Evolutionary conservation across 441 rosid genomes (phyloP).

Genomic region (Breynia disticha): DNA sequence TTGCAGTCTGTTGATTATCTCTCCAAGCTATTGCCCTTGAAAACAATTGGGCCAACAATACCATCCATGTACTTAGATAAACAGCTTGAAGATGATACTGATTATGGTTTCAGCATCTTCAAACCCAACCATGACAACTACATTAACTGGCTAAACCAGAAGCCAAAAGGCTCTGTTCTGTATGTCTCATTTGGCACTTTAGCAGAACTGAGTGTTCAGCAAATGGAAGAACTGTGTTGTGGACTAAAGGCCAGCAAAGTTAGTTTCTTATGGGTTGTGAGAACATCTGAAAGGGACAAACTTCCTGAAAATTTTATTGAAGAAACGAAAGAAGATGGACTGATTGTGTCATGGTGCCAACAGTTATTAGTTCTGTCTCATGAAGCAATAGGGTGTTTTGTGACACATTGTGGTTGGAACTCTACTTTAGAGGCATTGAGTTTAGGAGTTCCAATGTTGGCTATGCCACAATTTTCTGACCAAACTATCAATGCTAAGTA

Average conservation of each 20-base stretch:
- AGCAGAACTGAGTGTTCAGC: constrained; percentile 1
- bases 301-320: neutral
- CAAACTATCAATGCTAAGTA: constrained; percentile 41
- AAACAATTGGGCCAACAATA: constrained; percentile 3
- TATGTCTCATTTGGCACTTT: constrained; percentile 4
- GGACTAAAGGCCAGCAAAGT: constrained; percentile 1
- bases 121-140: neutral
- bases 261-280: constrained; percentile 7
- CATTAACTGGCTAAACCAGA: constrained; percentile 4
- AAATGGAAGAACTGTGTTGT: neutral
- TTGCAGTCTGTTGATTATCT: constrained; percentile 2
- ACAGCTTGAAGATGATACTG: neutral
- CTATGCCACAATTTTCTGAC: constrained; percentile 55
- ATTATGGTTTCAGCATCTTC: constrained; percentile 8
- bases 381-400: constrained; percentile 31
- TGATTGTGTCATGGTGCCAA: constrained; percentile 45
- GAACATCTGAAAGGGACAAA: constrained; percentile 5
- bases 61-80: too few relatives aligned
- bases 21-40: neutral
- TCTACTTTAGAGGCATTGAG: constrained; percentile 37
- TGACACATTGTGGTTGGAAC: constrained; percentile 45
- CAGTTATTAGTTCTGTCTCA: constrained; percentile 44
- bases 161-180: neutral
- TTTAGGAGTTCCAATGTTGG: constrained; percentile 52
- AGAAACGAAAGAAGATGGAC: constrained; percentile 15